These are phyloP conservation scores for Tephrocybe rancida DNA, from an alignment of 768 basidiomycete genomes.

Conservation along the genomic window DNA sequence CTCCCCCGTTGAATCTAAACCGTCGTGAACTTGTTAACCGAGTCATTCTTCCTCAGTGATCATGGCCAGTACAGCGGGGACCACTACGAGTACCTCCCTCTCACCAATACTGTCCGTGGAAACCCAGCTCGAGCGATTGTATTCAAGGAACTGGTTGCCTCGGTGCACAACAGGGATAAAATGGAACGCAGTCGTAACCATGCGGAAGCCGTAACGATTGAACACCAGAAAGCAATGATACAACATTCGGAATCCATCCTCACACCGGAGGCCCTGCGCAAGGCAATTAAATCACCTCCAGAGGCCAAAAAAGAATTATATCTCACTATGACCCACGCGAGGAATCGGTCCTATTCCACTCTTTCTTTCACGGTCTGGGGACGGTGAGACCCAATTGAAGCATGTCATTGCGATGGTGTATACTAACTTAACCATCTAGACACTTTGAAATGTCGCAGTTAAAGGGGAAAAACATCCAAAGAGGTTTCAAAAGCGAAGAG, in stretches of 20 bases:
- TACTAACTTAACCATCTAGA: not conserved
- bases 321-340: not conserved
- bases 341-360: not conserved
- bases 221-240: not conserved
- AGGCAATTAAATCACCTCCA: not conserved
- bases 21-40: no score
- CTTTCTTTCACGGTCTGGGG: not conserved
- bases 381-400: not conserved
- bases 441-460: not conserved
- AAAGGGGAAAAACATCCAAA: no score
- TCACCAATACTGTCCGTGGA: not conserved
- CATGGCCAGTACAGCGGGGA: not conserved
- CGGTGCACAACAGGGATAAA: not conserved
- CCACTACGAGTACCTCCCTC: not conserved
- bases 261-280: not conserved
- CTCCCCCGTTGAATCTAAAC: no score
- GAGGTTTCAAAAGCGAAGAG: no score
- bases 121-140: not conserved
- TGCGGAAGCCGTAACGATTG: not conserved
- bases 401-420: no score
- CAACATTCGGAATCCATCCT: not conserved
- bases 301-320: not conserved
- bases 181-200: not conserved
- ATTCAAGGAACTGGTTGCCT: not conserved
- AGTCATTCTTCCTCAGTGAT: no score